A percentile compares a stretch with the other conserved stretches of the same genome.
phyloP scores from a whole-genome alignment of 2,329 filamentous ascomycete genomes.

The Aspergillus udagawae region DNA sequence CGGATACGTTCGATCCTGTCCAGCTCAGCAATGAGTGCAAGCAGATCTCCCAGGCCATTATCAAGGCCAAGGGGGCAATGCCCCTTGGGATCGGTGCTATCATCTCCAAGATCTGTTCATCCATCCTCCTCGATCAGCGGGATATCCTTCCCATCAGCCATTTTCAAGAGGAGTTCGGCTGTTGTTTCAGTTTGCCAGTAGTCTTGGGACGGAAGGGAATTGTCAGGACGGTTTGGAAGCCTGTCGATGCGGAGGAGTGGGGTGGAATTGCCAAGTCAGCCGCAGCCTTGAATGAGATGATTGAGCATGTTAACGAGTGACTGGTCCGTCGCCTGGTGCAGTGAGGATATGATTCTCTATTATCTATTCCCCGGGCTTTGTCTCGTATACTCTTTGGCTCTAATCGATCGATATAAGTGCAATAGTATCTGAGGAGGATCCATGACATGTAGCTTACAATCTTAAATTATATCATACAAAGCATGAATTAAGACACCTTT shows the following conservation, averaged over 20 bases:
- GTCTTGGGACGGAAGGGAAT: conserved; percentile 48
- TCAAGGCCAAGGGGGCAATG: conserved; percentile 49
- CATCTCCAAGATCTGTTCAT: conserved; percentile 47
- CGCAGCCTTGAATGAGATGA: not conserved
- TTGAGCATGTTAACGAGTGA: not conserved
- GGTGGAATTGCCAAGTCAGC: conserved; percentile 1
- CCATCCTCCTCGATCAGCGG: conserved; percentile 47
- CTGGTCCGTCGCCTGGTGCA: too few relatives aligned
- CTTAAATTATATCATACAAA: too few relatives aligned
- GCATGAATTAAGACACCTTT: too few relatives aligned
- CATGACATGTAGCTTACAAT: too few relatives aligned
- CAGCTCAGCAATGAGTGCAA: conserved; percentile 43
- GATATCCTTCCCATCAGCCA: conserved; percentile 49
- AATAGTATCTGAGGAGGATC: too few relatives aligned
- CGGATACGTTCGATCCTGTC: conserved; percentile 21
- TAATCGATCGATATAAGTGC: too few relatives aligned
- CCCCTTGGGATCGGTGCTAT: conserved; percentile 50
- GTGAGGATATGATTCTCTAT: too few relatives aligned
- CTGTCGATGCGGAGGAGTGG: conserved; percentile 16
- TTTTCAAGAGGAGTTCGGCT: conserved; percentile 45
- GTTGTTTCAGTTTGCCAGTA: conserved; percentile 49
- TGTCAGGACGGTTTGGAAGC: conserved; percentile 28
- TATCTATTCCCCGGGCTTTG: too few relatives aligned
- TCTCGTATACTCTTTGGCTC: too few relatives aligned
- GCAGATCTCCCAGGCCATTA: conserved; percentile 46